Conservation (phyloP, 495 filamentous ascomycete species). For the Xylaria castorea region DNA sequence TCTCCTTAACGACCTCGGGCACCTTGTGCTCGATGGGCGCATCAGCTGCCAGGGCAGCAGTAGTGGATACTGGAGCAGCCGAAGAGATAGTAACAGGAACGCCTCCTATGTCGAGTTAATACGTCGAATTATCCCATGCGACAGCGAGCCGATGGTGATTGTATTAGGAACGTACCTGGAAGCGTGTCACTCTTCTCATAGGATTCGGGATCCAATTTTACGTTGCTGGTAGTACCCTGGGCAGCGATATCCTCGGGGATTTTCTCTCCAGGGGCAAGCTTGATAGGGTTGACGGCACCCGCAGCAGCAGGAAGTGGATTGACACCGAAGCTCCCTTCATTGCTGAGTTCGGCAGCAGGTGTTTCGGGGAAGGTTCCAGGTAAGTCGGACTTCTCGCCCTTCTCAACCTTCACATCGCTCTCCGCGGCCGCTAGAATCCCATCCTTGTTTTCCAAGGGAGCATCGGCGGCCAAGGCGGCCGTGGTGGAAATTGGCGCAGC, state of each 20-base stretch:
- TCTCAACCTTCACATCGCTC: constrained; percentile 26
- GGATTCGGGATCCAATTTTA: constrained; percentile 79
- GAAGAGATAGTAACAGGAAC: constrained; percentile 65
- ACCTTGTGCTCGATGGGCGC: constrained; percentile 73
- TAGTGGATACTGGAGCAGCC: constrained; percentile 72
- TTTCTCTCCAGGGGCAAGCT: constrained; percentile 78
- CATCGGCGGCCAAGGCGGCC: constrained; percentile 44
- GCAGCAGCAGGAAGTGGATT: constrained; percentile 80
- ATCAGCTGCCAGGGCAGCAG: constrained; percentile 70
- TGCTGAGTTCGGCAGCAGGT: constrained; percentile 57
- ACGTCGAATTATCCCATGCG: background rate
- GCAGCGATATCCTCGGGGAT: constrained; percentile 67
- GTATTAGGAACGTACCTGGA: constrained; percentile 44
- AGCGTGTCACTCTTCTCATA: constrained; percentile 78
- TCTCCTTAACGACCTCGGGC: constrained; percentile 71
- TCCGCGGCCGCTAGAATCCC: constrained; percentile 13
- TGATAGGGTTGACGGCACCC: constrained; percentile 80
- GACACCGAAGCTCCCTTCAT: constrained; percentile 62
- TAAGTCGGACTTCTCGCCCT: constrained; percentile 47
- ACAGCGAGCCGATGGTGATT: background rate
- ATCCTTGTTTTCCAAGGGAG: constrained; percentile 41
- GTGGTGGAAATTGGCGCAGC: constrained; percentile 46
- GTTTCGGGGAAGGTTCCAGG: constrained; percentile 86
- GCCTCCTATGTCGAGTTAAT: constrained; percentile 32
- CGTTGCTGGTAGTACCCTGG: constrained; percentile 63